Base-by-base conservation (phyloP, 2,329 filamentous ascomycete genomes). In the Fusarium vanettenii region DNA sequence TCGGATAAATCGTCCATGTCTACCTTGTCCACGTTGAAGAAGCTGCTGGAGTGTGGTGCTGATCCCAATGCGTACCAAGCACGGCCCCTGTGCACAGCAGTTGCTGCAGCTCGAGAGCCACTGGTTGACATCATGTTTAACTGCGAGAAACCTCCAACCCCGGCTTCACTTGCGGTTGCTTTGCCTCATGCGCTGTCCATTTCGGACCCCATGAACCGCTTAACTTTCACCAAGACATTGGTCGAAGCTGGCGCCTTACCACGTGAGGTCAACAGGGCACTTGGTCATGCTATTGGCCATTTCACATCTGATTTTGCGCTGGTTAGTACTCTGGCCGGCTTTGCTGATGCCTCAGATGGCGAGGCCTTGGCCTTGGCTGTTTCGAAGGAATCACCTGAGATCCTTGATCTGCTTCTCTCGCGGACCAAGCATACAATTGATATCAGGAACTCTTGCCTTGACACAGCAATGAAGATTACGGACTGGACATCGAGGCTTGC, bases 41-140 rank as follows among this genome's bases (percentile, higher is more conserved):
- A 84, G 1, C 83, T 91, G 0, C 77, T 92, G 2, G 82, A 84
- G 2, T 83, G 85, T 1, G 88, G 89, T 1, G 89, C 89, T 3
- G 86, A 90, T 56, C 82, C 89, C n/a, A 90, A 91, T 71, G 82
- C 84, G 1, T 84, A 86, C 66, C 86, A 89, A 29, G 88, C 85
- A 0, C 85, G 86, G 2, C 85, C 89, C 0, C 79, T 92, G 1
- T 87, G 87, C 62, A 82, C 83, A 63, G 88, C 89, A 6, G 85
- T 91, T 3, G 84, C 84, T 20, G 84, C 84, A 1, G 84, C 85
- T 16, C 83, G 87, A 52, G 79, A 82, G 0, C 82, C 82, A 6
- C 79, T 91, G 9, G 84, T 86, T 11, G 87, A 90, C 48, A 78
- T 89, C 25, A 77, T 92, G 4, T 84, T 91, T 56, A 78, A 80